phyloP scores from a whole-genome alignment of 768 basidiomycete species.

The Russula olivacea region DNA sequence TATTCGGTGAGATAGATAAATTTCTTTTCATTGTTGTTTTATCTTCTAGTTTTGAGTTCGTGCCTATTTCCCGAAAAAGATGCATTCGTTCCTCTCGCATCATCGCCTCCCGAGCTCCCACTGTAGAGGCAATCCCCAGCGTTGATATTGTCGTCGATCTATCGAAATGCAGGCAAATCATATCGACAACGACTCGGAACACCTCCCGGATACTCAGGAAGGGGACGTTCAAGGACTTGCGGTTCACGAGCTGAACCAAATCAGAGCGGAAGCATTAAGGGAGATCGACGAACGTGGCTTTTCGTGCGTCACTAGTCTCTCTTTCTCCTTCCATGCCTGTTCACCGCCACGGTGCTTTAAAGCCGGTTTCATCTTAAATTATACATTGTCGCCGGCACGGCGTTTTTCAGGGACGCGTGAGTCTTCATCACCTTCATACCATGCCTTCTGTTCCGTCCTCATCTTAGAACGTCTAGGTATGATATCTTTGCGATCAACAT shows the following conservation, averaged over 20 bases:
- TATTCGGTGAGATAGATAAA: too few relatives aligned
- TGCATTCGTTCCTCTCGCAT: background rate
- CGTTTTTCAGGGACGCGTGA: slow-evolving; percentile 86
- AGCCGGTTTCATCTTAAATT: slow-evolving; percentile 49
- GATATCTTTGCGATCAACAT: slow-evolving; percentile 91
- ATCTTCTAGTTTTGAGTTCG: too few relatives aligned
- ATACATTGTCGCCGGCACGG: slow-evolving; percentile 54
- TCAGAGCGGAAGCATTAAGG: slow-evolving; percentile 70
- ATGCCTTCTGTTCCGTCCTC: too few relatives aligned
- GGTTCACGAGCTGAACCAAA: slow-evolving; percentile 47
- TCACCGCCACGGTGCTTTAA: background rate
- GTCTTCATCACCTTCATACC: slow-evolving; percentile 21
- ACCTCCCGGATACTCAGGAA: background rate
- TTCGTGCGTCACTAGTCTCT: slow-evolving; percentile 44
- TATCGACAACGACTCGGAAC: background rate
- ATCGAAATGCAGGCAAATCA: background rate
- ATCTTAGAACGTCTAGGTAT: slow-evolving; percentile 39
- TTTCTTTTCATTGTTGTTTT: too few relatives aligned
- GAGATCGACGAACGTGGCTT: slow-evolving; percentile 86
- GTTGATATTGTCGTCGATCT: background rate
- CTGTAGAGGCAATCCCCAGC: background rate
- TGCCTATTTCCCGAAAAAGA: too few relatives aligned
- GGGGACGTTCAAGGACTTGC: background rate
- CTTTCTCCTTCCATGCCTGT: background rate
- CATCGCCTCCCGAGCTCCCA: background rate